Evolutionary conservation across 1,284 basidiomycete species (phyloP).

Genomic region (Heliocybe sulcata): DNA sequence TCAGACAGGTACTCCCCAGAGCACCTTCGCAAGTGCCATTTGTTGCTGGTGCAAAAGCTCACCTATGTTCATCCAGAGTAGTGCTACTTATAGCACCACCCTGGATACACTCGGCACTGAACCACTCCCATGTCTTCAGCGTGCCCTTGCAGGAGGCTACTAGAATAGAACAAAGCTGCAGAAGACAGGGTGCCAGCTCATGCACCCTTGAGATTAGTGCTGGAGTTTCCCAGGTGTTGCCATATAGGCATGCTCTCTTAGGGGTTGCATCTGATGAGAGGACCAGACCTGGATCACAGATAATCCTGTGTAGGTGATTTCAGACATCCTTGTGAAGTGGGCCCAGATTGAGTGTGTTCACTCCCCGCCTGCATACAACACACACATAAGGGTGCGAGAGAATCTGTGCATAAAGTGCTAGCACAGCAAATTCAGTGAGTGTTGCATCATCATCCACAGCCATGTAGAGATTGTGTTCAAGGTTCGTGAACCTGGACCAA

Average conservation of each 20-base stretch:
- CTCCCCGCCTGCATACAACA: slow-evolving; percentile 13
- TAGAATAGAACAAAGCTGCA: slow-evolving; percentile 8
- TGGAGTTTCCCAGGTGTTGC: slow-evolving; percentile 9
- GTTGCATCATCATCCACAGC: slow-evolving; percentile 20
- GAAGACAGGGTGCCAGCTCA: slow-evolving; percentile 4
- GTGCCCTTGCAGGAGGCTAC: slow-evolving; percentile 14
- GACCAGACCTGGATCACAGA: slow-evolving; percentile 20
- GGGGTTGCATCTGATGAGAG: slow-evolving; percentile 11
- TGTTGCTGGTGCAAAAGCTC: slow-evolving; percentile 10
- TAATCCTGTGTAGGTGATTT: slow-evolving; percentile 17
- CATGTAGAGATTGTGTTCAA: slow-evolving; percentile 16
- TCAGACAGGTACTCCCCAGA: not conserved
- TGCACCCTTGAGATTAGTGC: not conserved
- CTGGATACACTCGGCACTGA: slow-evolving; percentile 10
- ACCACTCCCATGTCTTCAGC: slow-evolving; percentile 15
- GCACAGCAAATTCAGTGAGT: slow-evolving; percentile 23
- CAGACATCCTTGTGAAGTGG: slow-evolving; percentile 16
- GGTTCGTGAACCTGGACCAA: slow-evolving; percentile 11
- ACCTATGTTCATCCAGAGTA: slow-evolving; percentile 17
- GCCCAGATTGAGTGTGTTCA: slow-evolving; percentile 23
- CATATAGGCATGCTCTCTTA: slow-evolving; percentile 13
- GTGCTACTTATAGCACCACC: slow-evolving; percentile 7
- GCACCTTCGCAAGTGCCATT: not conserved
- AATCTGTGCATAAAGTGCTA: slow-evolving; percentile 21
- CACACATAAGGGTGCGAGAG: slow-evolving; percentile 17